Conservation (phyloP, 2,329 filamentous ascomycete species). For the Coniella lustricola region DNA sequence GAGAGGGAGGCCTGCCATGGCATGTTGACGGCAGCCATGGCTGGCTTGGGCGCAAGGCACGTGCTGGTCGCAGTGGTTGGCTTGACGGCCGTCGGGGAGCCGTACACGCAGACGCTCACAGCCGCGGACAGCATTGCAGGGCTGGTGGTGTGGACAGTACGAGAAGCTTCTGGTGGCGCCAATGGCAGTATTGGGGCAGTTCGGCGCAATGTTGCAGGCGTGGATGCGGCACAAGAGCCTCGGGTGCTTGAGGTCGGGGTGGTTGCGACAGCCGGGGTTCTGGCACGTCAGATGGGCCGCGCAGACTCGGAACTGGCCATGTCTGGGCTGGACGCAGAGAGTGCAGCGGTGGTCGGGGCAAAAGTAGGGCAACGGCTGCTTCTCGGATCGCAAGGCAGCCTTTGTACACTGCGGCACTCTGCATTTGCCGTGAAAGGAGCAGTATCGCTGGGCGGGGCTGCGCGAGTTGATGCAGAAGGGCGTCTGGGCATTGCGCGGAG, state of each 20-base stretch:
- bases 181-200: slow-evolving; percentile 2
- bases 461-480: slow-evolving; percentile 15
- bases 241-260: background rate
- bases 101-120: slow-evolving; percentile 4
- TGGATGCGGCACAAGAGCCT: slow-evolving; percentile 9
- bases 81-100: slow-evolving; percentile 2
- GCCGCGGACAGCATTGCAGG: slow-evolving; percentile 6
- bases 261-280: slow-evolving; percentile 1
- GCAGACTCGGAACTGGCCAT: background rate
- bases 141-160: slow-evolving; percentile 8
- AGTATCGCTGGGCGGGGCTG: slow-evolving; percentile 11
- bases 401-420: background rate
- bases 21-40: slow-evolving; percentile 7
- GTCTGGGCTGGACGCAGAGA: background rate
- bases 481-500: slow-evolving; percentile 5
- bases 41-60: background rate
- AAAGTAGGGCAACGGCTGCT: slow-evolving; percentile 8
- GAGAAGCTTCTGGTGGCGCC: background rate
- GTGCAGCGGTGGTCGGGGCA: slow-evolving; percentile 10
- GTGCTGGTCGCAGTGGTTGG: slow-evolving; percentile 8
- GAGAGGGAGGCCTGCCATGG: background rate
- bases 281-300: slow-evolving; percentile 13
- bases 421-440: slow-evolving; percentile 13
- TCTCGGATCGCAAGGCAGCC: slow-evolving; percentile 4
- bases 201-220: slow-evolving; percentile 3